Percentiles rank a stretch among this genome's conserved stretches.
phyloP scores from a whole-genome alignment of 2,329 filamentous ascomycete species.

The Monilinia fructigena region DNA sequence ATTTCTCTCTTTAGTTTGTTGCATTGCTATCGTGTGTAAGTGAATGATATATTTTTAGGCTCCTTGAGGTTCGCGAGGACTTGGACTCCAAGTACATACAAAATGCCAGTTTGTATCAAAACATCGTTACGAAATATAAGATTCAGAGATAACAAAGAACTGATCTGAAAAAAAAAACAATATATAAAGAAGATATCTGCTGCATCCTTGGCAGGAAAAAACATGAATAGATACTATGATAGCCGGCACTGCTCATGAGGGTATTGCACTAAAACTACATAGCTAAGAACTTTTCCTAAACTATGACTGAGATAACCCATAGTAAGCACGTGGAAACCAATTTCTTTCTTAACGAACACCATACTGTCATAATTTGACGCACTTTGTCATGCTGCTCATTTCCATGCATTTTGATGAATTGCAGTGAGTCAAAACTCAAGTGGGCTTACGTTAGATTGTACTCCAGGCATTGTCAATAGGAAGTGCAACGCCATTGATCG shows the following conservation, averaged over 20 bases:
- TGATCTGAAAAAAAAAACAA: not conserved
- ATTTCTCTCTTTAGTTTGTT: not conserved
- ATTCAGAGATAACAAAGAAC: not conserved
- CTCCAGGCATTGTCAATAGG: conserved; percentile 44
- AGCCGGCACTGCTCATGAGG: no score
- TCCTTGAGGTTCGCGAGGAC: not conserved
- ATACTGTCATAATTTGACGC: not conserved
- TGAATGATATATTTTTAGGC: not conserved
- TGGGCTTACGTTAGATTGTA: conserved; percentile 34
- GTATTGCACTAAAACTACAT: not conserved
- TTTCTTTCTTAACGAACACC: not conserved
- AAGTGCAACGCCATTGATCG: conserved; percentile 42
- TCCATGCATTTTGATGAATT: not conserved
- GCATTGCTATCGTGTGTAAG: not conserved
- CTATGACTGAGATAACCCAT: not conserved
- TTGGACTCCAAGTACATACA: not conserved
- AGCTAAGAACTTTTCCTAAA: not conserved
- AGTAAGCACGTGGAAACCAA: not conserved
- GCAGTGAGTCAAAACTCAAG: no score
- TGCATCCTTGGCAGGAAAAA: conserved; percentile 8
- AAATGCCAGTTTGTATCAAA: not conserved
- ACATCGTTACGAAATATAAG: not conserved
- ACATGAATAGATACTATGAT: not conserved
- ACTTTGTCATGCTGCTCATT: no score
- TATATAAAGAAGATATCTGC: not conserved